These are phyloP conservation scores for Penicillium sp. DNA, from an alignment of 2,329 filamentous ascomycete genomes.

Conservation along the genomic window DNA sequence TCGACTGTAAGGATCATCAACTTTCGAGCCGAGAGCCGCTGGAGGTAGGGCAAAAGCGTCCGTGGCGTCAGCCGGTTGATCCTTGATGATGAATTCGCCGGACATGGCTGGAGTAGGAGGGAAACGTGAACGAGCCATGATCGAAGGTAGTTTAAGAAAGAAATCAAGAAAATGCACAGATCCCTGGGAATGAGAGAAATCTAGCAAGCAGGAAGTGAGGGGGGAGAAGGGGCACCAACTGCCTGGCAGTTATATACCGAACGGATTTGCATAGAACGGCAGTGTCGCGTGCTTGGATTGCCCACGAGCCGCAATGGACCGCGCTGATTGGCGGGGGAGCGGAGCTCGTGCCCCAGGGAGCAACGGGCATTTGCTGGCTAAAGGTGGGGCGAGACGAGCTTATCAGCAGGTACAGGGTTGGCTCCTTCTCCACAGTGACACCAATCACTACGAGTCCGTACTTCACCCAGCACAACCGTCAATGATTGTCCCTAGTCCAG, in stretches of 20 bases:
- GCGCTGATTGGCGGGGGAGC: conserved; percentile 27
- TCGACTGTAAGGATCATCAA: conserved; percentile 22
- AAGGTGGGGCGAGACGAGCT: conserved; percentile 18
- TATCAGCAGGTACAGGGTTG: conserved; percentile 12
- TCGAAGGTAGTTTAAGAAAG: neutral
- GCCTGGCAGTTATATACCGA: conserved; percentile 14
- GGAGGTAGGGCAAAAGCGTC: conserved; percentile 39
- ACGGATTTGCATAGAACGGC: conserved; percentile 3
- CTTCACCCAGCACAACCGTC: neutral
- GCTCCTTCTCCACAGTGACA: neutral
- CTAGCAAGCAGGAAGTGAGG: neutral
- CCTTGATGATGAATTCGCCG: conserved; percentile 39
- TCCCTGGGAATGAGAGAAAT: neutral
- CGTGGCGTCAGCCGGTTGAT: conserved; percentile 32
- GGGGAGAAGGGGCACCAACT: neutral
- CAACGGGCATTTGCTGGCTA: conserved; percentile 30
- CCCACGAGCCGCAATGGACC: conserved; percentile 29
- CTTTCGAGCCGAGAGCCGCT: conserved; percentile 33
- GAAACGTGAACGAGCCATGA: conserved; percentile 36
- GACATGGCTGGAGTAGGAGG: conserved; percentile 42
- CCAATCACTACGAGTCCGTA: neutral
- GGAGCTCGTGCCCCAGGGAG: conserved; percentile 21
- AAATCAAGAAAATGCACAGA: neutral
- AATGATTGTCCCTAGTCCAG: conserved; percentile 2
- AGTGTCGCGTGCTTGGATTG: conserved; percentile 39